Evolutionary conservation across 441 rosid genomes (phyloP).

Genomic region (Rhodomyrtus psidioides): DNA sequence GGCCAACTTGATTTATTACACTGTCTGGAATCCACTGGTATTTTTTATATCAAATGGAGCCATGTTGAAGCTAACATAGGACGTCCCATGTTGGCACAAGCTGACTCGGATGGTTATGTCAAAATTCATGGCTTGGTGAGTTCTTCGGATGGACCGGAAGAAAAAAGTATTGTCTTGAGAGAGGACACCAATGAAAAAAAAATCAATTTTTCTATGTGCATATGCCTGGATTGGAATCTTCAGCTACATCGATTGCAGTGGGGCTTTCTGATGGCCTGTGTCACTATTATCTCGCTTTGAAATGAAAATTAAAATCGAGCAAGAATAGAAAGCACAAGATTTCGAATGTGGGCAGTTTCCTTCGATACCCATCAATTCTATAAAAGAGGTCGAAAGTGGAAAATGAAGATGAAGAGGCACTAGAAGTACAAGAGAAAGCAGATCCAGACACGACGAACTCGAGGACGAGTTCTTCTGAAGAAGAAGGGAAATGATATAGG

Average conservation of each 20-base stretch:
- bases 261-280: slow-evolving; percentile 78
- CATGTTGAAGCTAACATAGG: slow-evolving; percentile 27
- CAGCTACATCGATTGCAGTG: slow-evolving; percentile 27
- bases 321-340: slow-evolving; percentile 70
- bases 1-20: slow-evolving; percentile 36
- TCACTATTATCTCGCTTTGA: slow-evolving; percentile 45
- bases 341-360: slow-evolving; percentile 67
- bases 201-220: slow-evolving; percentile 51
- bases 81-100: slow-evolving; percentile 57
- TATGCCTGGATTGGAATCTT: slow-evolving; percentile 50
- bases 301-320: slow-evolving; percentile 34
- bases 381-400: too few relatives aligned
- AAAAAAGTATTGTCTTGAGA: slow-evolving; percentile 27
- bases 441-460: too few relatives aligned
- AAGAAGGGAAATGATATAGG: too few relatives aligned
- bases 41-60: slow-evolving; percentile 65
- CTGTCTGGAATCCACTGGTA: slow-evolving; percentile 48
- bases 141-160: slow-evolving; percentile 16
- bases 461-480: too few relatives aligned
- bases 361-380: slow-evolving; percentile 65
- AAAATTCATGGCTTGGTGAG: slow-evolving; percentile 39
- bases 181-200: slow-evolving; percentile 30
- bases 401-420: too few relatives aligned
- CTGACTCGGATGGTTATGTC: slow-evolving; percentile 78
- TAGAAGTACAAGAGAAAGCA: too few relatives aligned